phyloP scores from a whole-genome alignment of 2,329 filamentous ascomycete genomes.

The Plenodomus tracheiphilus region DNA sequence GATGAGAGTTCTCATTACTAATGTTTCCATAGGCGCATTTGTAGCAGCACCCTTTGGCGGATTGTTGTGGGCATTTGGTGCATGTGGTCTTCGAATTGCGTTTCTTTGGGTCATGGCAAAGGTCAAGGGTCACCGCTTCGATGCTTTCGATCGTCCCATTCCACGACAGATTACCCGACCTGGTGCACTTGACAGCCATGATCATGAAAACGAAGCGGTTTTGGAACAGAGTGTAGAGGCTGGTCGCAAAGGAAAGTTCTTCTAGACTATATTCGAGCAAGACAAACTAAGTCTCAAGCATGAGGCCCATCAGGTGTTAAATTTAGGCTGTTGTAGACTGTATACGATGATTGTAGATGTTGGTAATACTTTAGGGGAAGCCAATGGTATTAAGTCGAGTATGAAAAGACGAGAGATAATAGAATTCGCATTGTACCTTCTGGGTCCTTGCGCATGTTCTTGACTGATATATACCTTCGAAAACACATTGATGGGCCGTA shows the following conservation, averaged over 20 bases:
- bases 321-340: background rate
- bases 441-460: no score
- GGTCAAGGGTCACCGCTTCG: constrained; percentile 63
- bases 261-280: constrained; percentile 15
- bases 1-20: constrained; percentile 2
- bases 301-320: background rate
- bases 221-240: constrained; percentile 26
- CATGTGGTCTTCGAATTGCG: constrained; percentile 62
- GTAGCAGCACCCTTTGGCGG: constrained; percentile 78
- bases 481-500: no score
- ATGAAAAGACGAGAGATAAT: no score
- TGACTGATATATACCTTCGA: no score
- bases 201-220: constrained; percentile 23
- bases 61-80: constrained; percentile 69
- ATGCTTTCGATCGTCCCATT: constrained; percentile 62
- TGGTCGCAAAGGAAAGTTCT: constrained; percentile 37
- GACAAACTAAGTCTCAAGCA: background rate
- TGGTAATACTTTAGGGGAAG: no score
- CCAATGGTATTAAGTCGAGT: no score
- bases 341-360: background rate
- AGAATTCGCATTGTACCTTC: no score
- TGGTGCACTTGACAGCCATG: constrained; percentile 27
- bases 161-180: constrained; percentile 11
- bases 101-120: constrained; percentile 63
- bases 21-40: constrained; percentile 60